Base-by-base conservation (phyloP, 148 eudicot species). In the Euryodendron excelsum region DNA sequence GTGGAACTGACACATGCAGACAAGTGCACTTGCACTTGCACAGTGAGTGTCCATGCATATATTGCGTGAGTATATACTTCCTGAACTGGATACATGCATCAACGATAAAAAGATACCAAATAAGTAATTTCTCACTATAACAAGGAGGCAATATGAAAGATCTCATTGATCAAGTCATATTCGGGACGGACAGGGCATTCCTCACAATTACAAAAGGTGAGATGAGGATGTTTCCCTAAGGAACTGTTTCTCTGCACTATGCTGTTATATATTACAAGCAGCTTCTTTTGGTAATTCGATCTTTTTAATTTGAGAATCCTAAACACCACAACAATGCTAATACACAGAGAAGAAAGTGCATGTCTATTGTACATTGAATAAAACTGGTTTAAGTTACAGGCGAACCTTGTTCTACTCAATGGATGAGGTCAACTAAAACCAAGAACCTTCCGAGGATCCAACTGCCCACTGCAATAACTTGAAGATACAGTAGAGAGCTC, bases 391-490 rank as follows among this genome's bases (percentile, higher is more conserved):
- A 37, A 59, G n/a, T 8, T 45, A 53, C 44, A 69, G 14, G 30
- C 47, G 63, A 77, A 77, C 78, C 83, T 83, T 71, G 11, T 17
- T 15, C 28, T 33, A 50, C 58, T 23, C 13, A 1, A 21, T 45
- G 66, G 30, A 56, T 39, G 48, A 30, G 55, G 14, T 69, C 1
- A 55, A 37, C 13, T 27, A 66, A 21, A 9, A 34, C 30, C 33
- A 36, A 55, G 67, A 74, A 82, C 81, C 45, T 8, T 65, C 67
- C 53, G 20, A 58, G 85, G 82, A 75, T 85, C 87, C 82, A 85
- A 79, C 44, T 85, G 87, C n/a, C 84, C 87, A 53, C 87, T 85
- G 30, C 85, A 85, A 52, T 81, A 85, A 44, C 87, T 85, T 56
- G 87, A 85, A 11, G 87, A 81, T 36, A 85, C 84, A 4, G 58